A percentile compares a stretch with the other conserved stretches of the same genome.
phyloP scores from a whole-genome alignment of 192 early-diverging fungal genomes.

The Podila minutissima region DNA sequence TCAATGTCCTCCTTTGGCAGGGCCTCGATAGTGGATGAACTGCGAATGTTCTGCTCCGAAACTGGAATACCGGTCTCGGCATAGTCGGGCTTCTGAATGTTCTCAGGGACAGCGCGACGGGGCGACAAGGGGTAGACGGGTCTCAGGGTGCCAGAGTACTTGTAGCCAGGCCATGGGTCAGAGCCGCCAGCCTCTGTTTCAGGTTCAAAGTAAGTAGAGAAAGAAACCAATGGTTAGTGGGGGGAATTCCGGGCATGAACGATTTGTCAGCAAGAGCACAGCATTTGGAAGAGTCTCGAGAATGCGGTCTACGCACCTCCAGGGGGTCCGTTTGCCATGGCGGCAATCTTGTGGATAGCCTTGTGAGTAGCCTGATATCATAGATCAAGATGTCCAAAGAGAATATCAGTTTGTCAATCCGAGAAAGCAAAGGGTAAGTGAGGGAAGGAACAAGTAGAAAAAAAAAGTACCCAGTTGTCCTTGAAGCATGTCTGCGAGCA shows the following conservation, averaged over 20 bases:
- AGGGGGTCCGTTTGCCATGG: conserved; percentile 27
- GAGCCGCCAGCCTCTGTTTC: conserved; percentile 39
- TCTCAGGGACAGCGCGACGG: conserved; percentile 67
- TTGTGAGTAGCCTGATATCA: conserved; percentile 30
- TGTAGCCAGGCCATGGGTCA: conserved; percentile 48
- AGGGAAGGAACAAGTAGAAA: no score
- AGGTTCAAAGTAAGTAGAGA: background rate
- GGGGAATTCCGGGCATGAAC: background rate
- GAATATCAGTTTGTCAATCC: no score
- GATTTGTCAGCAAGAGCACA: background rate
- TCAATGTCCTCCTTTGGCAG: conserved; percentile 80
- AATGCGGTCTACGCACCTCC: conserved; percentile 7
- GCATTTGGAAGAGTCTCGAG: background rate
- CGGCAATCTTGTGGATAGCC: conserved; percentile 45
- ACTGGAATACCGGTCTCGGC: conserved; percentile 75
- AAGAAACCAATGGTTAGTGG: background rate
- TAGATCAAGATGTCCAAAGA: no score
- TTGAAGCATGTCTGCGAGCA: conserved; percentile 88
- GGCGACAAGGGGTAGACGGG: conserved; percentile 84
- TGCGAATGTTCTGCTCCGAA: conserved; percentile 78
- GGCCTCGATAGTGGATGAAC: conserved; percentile 73
- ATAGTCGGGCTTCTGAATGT: conserved; percentile 80
- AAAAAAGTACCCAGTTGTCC: conserved; percentile 65
- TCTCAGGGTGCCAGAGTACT: conserved; percentile 74
- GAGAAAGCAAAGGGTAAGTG: no score